A percentile compares a stretch with the other conserved stretches of the same genome.
Conservation (phyloP, 139 green algal species). For the Ettlia oleoabundans region DNA sequence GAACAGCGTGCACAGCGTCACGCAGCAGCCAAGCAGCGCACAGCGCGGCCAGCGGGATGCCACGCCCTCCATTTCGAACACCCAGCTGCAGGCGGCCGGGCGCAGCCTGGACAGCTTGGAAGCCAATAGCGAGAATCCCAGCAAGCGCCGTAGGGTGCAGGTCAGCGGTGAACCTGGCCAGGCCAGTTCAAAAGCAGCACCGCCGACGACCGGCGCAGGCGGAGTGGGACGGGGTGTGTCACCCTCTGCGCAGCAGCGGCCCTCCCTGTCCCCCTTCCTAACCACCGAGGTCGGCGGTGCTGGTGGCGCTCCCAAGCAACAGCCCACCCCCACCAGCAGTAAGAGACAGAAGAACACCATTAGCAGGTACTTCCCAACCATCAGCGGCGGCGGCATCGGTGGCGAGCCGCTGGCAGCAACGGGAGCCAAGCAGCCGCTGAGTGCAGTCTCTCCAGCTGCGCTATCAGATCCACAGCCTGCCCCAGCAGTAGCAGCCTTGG, state of each 20-base stretch:
- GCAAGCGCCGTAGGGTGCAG: conserved; percentile 18
- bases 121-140: conserved; percentile 19
- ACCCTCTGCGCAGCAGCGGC: conserved; percentile 10
- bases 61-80: conserved; percentile 17
- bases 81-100: background rate
- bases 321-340: conserved; percentile 34
- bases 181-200: background rate
- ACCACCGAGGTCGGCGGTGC: background rate
- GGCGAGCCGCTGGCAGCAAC: background rate
- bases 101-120: conserved; percentile 18
- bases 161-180: background rate
- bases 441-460: background rate
- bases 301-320: background rate
- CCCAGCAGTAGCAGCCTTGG: background rate
- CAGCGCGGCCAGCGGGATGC: background rate
- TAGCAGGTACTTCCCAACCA: conserved; percentile 32
- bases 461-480: background rate
- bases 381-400: conserved; percentile 10
- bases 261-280: conserved; percentile 33
- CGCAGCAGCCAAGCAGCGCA: conserved; percentile 8
- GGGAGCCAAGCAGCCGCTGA: background rate
- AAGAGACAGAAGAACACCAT: conserved; percentile 50
- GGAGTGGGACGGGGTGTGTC: background rate
- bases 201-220: background rate
- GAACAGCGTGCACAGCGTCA: conserved; percentile 43